Conservation (phyloP, 176 grass and related monocot species). For the Hyparrhenia diplandra region DNA sequence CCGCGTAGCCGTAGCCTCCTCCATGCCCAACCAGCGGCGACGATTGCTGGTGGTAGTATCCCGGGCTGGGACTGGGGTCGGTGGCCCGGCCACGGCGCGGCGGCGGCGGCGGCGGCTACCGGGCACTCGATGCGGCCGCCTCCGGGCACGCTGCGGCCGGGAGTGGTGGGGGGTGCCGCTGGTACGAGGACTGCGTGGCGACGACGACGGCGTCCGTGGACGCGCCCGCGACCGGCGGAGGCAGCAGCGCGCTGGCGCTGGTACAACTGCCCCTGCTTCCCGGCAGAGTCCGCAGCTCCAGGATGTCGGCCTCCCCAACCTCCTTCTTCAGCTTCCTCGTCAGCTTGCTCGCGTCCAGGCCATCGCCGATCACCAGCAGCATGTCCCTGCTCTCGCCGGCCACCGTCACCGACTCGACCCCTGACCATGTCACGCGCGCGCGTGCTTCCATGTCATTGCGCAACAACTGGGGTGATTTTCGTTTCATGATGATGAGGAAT, state of each 20-base stretch:
- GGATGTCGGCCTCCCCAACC: constrained; percentile 38
- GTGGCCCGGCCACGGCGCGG: constrained; percentile 5
- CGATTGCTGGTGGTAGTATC: not conserved
- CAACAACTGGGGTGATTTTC: not conserved
- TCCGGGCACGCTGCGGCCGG: not conserved
- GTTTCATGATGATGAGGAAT: not conserved
- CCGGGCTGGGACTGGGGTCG: not conserved
- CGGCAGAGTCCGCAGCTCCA: constrained; percentile 28
- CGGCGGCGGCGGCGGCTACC: not conserved
- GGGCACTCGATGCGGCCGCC: not conserved
- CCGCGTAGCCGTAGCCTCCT: constrained; percentile 18
- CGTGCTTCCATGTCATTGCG: not conserved
- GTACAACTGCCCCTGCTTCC: not conserved
- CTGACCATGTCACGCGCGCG: constrained; percentile 14
- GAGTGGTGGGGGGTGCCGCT: not conserved
- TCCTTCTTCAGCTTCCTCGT: constrained; percentile 25
- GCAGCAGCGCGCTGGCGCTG: not conserved
- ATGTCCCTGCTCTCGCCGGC: constrained; percentile 23
- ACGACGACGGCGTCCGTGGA: too few relatives aligned
- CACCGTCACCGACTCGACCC: constrained; percentile 32
- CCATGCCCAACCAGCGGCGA: not conserved
- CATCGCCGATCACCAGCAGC: constrained; percentile 41
- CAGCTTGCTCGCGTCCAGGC: constrained; percentile 30
- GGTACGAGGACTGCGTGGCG: not conserved
- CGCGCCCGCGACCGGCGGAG: too few relatives aligned